Conservation (phyloP, 1,139 yeast genomes). For the Arxiozyma slooffiae region DNA sequence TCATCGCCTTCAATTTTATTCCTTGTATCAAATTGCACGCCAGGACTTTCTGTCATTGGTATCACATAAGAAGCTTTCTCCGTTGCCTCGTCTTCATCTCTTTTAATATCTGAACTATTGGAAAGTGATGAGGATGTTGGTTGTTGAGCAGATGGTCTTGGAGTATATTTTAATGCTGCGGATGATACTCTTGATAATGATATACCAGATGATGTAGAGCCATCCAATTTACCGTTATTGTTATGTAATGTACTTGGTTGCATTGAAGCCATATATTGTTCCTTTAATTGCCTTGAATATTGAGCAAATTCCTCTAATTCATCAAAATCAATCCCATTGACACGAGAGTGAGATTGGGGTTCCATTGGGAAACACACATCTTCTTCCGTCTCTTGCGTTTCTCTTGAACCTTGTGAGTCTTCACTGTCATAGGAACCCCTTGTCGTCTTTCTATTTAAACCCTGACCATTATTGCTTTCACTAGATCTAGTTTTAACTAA, state of each 20-base stretch:
- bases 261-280: constrained; percentile 3
- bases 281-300: constrained; percentile 33
- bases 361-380: constrained; percentile 96
- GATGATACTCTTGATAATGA: constrained; percentile 22
- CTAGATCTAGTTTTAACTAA: constrained; percentile 12
- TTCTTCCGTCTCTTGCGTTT: constrained; percentile 83
- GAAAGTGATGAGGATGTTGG: constrained; percentile 4
- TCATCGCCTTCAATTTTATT: constrained; percentile 33
- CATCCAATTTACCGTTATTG: not conserved
- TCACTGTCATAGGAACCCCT: constrained; percentile 46
- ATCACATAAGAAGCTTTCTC: not conserved
- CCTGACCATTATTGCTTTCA: constrained; percentile 3
- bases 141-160: constrained; percentile 23
- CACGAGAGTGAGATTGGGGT: constrained; percentile 49
- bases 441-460: constrained; percentile 16
- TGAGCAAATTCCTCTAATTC: constrained; percentile 67
- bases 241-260: not conserved
- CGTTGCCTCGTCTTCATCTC: constrained; percentile 2
- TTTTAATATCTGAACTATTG: not conserved
- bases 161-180: constrained; percentile 57
- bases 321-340: constrained; percentile 69
- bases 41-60: constrained; percentile 9
- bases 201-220: constrained; percentile 28
- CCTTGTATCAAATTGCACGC: constrained; percentile 32
- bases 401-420: constrained; percentile 62